These are phyloP conservation scores for Pleurotus citrinopileatus DNA, from an alignment of 768 basidiomycete genomes.

Conservation along the genomic window DNA sequence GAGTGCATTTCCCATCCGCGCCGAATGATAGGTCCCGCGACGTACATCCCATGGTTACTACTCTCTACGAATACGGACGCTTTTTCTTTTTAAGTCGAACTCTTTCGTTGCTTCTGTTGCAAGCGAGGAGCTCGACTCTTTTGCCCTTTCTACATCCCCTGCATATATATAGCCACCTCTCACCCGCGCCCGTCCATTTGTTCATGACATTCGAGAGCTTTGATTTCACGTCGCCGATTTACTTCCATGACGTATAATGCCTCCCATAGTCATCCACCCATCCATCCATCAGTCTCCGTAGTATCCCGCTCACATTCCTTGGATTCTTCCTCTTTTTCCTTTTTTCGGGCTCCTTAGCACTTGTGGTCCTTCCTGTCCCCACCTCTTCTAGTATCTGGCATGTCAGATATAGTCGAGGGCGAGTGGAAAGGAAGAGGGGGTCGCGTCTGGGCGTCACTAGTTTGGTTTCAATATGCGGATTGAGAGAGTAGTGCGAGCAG, in stretches of 20 bases:
- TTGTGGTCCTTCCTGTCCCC: slow-evolving; percentile 71
- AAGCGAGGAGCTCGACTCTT: slow-evolving; percentile 21
- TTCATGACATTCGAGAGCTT: slow-evolving; percentile 6
- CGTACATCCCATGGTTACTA: slow-evolving; percentile 8
- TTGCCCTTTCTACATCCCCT: slow-evolving; percentile 26
- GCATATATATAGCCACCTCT: slow-evolving; percentile 15
- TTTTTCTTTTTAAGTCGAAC: slow-evolving; percentile 56
- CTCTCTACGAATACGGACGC: slow-evolving; percentile 65
- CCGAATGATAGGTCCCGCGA: background rate
- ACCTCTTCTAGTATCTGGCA: slow-evolving; percentile 38
- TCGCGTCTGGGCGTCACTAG: slow-evolving; percentile 36
- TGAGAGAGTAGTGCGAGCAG: slow-evolving; percentile 10
- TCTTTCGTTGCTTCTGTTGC: slow-evolving; percentile 14
- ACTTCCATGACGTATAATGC: slow-evolving; percentile 5
- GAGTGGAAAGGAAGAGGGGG: slow-evolving; percentile 73
- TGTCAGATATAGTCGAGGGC: slow-evolving; percentile 43
- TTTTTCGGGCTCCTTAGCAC: slow-evolving; percentile 16
- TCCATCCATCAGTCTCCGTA: background rate
- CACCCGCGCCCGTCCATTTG: slow-evolving; percentile 30
- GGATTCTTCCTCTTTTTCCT: background rate
- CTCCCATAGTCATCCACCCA: background rate
- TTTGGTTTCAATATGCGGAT: slow-evolving; percentile 16
- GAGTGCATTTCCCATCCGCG: slow-evolving; percentile 30
- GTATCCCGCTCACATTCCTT: slow-evolving; percentile 7
- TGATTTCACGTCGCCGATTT: background rate